Evolutionary conservation across 768 basidiomycete species (phyloP), one percentile per base, ranked within the genome.

Genomic region (Leccinellum luteum): DNA sequence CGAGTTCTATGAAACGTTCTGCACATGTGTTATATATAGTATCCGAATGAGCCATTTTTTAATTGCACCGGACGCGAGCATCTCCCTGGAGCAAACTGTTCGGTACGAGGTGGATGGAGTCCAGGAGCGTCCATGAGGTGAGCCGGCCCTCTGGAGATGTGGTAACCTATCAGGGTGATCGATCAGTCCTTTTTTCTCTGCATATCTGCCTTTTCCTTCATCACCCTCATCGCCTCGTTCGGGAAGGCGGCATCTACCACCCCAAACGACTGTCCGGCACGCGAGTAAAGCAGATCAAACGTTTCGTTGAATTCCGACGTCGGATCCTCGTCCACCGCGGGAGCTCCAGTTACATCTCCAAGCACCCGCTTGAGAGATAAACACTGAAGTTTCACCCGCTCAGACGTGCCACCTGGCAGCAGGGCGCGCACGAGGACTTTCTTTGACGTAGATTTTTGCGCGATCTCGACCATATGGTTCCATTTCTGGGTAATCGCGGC

Each of bases 391-490:
- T 67, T 67, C 23, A 71, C 62, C 31, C 60, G 73, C 7, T 60
- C 56, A 5, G 62, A 62, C 13, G 57, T 60, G 28, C 69, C 69
- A 7, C 59, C 63, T 6, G 69, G 69, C 12, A 70, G 59, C 49
- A 73, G 62, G 23, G 71, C 65, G 41, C 69, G 69, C 21, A 73
- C 56, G 31, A 73, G 65, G 23, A 73, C 28, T 15, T 54, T 60
- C 21, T 57, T 69, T 21, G 57, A 55, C 10, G 57, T 23, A 48
- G 69, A 60, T 41, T 60, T 66, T 23, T 60, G 64, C 35, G 67
- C 71, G 4, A 73, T 56, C 19, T 73, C 69, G 35, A 71, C 23
- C 67, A 71, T 62, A 25, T 65, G 52, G 7, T 60, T 25, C 69
- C 69, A 71, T 28, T 69, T 73, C 54, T 62, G 61, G 19, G 49